Evolutionary conservation across 306 rosid genomes (phyloP).

Genomic region (Malus asiatica): DNA sequence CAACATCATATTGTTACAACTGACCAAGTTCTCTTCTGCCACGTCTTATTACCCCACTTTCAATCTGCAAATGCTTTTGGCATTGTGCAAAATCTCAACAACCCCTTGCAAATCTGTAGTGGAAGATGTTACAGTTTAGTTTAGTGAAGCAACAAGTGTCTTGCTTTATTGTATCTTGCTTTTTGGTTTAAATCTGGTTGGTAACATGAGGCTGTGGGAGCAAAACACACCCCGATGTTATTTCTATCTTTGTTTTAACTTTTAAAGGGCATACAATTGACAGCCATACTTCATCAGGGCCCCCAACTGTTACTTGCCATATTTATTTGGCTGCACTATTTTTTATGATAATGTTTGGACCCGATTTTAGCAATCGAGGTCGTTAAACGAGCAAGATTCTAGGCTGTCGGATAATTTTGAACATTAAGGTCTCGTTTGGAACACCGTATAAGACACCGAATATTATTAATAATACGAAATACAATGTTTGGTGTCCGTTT

Average conservation of each 20-base stretch:
- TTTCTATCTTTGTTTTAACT: background rate
- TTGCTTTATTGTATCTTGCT: background rate
- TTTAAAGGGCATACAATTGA: background rate
- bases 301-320: background rate
- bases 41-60: background rate
- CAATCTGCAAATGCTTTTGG: background rate
- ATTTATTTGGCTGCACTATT: too few species aligned
- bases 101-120: background rate
- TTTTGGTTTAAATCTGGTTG: background rate
- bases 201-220: background rate
- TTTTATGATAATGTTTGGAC: too few species aligned
- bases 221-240: background rate
- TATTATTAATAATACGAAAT: too few species aligned
- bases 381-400: too few species aligned
- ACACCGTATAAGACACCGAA: too few species aligned
- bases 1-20: conserved; percentile 4
- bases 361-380: too few species aligned
- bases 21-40: conserved; percentile 20
- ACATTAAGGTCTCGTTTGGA: too few species aligned
- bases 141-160: conserved; percentile 10
- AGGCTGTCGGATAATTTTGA: too few species aligned
- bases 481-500: too few species aligned
- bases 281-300: background rate
- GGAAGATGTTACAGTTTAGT: background rate
- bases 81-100: background rate